phyloP scores from a whole-genome alignment of 1,284 basidiomycete genomes.

The Phellopilus nigrolimitatus region DNA sequence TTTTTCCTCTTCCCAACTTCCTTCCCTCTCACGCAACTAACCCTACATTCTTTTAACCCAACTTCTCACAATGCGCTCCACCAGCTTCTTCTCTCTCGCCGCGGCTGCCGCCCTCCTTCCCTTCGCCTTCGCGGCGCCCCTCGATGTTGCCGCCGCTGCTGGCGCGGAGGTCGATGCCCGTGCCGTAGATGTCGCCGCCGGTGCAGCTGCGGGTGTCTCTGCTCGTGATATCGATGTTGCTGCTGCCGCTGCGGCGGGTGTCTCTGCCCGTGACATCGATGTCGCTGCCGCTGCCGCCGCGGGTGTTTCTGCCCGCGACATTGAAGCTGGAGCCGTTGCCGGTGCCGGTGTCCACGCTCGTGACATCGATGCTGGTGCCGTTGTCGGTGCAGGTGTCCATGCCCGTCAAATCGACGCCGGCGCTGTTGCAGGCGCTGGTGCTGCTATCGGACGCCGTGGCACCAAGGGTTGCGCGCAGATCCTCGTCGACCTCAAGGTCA shows the following conservation, averaged over 20 bases:
- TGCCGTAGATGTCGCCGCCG: too few relatives aligned
- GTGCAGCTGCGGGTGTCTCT: too few relatives aligned
- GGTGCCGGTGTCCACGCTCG: not conserved
- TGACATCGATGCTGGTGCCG: not conserved
- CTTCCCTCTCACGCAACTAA: not conserved
- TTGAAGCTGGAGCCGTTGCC: not conserved
- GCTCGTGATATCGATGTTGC: too few relatives aligned
- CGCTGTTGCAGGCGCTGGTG: too few relatives aligned
- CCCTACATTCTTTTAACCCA: not conserved
- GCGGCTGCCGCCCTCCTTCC: not conserved
- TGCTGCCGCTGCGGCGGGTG: too few relatives aligned
- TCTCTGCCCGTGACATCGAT: too few relatives aligned
- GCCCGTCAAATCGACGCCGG: not conserved
- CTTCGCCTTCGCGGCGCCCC: not conserved
- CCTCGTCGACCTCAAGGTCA: constrained; percentile 2
- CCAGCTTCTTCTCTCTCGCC: not conserved
- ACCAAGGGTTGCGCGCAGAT: not conserved
- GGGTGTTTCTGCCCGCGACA: not conserved
- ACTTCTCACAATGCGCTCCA: not conserved
- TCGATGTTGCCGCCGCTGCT: not conserved
- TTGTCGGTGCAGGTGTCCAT: not conserved
- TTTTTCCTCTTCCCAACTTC: not conserved
- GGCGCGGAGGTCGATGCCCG: too few relatives aligned
- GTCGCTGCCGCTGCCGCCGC: not conserved
- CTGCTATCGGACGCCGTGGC: too few relatives aligned